These are phyloP conservation scores for Purpureocillium lavendulum DNA, from an alignment of 2,329 filamentous ascomycete species.

Conservation along the genomic window DNA sequence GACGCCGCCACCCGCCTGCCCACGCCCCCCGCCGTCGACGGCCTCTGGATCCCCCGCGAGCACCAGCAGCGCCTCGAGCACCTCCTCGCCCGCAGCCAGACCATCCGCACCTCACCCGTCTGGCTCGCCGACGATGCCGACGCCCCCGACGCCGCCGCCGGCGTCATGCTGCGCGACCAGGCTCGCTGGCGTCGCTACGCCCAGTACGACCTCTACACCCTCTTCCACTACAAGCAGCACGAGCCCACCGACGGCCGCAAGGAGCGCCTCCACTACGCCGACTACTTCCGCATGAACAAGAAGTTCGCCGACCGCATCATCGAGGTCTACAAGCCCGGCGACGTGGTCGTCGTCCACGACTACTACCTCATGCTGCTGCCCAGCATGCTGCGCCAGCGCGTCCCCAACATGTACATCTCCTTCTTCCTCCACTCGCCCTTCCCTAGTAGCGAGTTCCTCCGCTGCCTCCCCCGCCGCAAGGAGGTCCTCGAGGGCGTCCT, in stretches of 20 bases:
- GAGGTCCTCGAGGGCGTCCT: constrained; percentile 85
- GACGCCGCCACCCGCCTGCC: constrained; percentile 48
- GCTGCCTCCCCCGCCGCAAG: constrained; percentile 80
- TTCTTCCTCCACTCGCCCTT: constrained; percentile 95
- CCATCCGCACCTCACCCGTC: constrained; percentile 74
- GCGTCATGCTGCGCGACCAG: constrained; percentile 73
- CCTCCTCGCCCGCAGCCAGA: constrained; percentile 63
- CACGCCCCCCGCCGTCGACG: constrained; percentile 55
- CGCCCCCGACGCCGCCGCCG: constrained; percentile 43
- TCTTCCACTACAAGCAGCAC: constrained; percentile 95
- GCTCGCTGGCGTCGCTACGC: constrained; percentile 82
- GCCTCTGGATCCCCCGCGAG: constrained; percentile 59
- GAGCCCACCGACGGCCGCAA: constrained; percentile 78
- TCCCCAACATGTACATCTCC: constrained; percentile 85
- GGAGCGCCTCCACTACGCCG: constrained; percentile 77
- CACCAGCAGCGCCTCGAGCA: constrained; percentile 68
- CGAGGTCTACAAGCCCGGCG: constrained; percentile 83
- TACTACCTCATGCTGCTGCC: constrained; percentile 89
- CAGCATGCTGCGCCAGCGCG: constrained; percentile 74
- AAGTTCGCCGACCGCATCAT: constrained; percentile 86
- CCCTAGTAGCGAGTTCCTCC: constrained; percentile 90
- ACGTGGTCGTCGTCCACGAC: constrained; percentile 88
- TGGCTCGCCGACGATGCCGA: constrained; percentile 79
- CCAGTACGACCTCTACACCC: constrained; percentile 82
- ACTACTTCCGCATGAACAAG: constrained; percentile 90